Percentiles rank a stretch among this genome's conserved stretches.
Evolutionary conservation across 2,329 filamentous ascomycete genomes (phyloP).

Genomic region (Ceratocystis harringtonii): DNA sequence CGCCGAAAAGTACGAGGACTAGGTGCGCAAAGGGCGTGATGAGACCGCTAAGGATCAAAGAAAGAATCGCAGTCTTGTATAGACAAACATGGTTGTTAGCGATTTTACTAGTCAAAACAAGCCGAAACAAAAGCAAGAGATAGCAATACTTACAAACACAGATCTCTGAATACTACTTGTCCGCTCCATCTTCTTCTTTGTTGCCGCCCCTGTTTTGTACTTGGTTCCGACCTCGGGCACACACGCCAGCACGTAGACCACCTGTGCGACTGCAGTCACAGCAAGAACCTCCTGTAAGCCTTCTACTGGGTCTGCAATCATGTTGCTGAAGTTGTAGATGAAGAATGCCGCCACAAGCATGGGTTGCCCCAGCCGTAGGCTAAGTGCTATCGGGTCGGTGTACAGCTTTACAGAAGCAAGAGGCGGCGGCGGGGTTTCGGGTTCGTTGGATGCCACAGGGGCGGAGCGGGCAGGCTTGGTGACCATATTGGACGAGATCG

Average conservation of each 20-base stretch:
- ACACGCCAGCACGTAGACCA: conserved; percentile 45
- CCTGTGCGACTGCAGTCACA: conserved; percentile 49
- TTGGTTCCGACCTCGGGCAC: conserved; percentile 44
- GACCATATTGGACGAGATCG: not conserved
- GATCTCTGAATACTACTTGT: conserved; percentile 38
- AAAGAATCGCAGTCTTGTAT: conserved; percentile 22
- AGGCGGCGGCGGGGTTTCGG: not conserved
- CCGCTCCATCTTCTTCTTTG: conserved; percentile 39
- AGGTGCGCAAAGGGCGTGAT: conserved; percentile 49
- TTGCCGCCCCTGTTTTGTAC: conserved; percentile 21
- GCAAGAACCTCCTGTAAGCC: conserved; percentile 48
- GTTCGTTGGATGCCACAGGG: not conserved
- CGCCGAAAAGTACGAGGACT: conserved; percentile 74
- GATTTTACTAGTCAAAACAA: not conserved
- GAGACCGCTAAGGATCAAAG: conserved; percentile 48
- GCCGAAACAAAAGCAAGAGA: not conserved
- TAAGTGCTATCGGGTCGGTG: not conserved
- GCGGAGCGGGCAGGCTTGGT: not conserved
- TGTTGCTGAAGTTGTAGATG: conserved; percentile 44
- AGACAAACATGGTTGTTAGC: not conserved
- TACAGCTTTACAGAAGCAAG: conserved; percentile 8
- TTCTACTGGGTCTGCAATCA: conserved; percentile 55
- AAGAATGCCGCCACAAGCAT: conserved; percentile 49
- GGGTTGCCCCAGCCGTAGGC: conserved; percentile 35
- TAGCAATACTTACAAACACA: conserved; percentile 31